Evolutionary conservation across 2,329 filamentous ascomycete genomes (phyloP).

Genomic region (Claviceps sp.): DNA sequence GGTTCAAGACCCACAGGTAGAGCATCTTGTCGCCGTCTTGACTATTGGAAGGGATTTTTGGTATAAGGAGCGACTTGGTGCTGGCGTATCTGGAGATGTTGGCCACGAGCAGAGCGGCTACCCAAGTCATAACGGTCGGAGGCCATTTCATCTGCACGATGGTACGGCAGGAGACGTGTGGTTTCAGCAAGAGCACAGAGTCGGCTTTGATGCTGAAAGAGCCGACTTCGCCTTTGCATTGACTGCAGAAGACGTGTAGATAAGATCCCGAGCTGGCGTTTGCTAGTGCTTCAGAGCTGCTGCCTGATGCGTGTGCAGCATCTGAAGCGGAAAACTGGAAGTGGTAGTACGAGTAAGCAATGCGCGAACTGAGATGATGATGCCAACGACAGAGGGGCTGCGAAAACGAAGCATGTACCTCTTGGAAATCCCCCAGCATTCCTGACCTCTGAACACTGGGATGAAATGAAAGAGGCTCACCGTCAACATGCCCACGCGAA

Average conservation of each 20-base stretch:
- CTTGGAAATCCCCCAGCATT: constrained; percentile 33
- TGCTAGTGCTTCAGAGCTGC: constrained; percentile 16
- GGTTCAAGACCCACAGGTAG: constrained; percentile 43
- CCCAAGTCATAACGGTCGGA: constrained; percentile 34
- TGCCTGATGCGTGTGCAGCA: constrained; percentile 16
- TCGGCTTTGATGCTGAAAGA: constrained; percentile 29
- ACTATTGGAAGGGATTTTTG: constrained; percentile 9
- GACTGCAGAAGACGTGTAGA: constrained; percentile 30
- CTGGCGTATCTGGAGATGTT: constrained; percentile 43
- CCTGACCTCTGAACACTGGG: constrained; percentile 33
- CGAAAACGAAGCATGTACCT: constrained; percentile 27
- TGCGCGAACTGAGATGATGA: background rate
- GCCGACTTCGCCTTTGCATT: constrained; percentile 34
- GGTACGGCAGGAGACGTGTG: constrained; percentile 34
- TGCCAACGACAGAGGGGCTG: background rate
- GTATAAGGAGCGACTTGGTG: constrained; percentile 41
- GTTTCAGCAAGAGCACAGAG: constrained; percentile 43
- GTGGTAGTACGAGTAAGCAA: constrained; percentile 10
- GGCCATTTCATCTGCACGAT: constrained; percentile 11
- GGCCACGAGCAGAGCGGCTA: constrained; percentile 38
- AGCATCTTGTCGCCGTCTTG: constrained; percentile 17
- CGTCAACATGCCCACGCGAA: constrained; percentile 13
- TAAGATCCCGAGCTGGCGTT: constrained; percentile 14
- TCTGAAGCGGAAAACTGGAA: constrained; percentile 25
- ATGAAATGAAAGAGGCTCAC: constrained; percentile 28